Base-by-base conservation (phyloP, 2,329 filamentous ascomycete species). In the Aureobasidium melanogenum region DNA sequence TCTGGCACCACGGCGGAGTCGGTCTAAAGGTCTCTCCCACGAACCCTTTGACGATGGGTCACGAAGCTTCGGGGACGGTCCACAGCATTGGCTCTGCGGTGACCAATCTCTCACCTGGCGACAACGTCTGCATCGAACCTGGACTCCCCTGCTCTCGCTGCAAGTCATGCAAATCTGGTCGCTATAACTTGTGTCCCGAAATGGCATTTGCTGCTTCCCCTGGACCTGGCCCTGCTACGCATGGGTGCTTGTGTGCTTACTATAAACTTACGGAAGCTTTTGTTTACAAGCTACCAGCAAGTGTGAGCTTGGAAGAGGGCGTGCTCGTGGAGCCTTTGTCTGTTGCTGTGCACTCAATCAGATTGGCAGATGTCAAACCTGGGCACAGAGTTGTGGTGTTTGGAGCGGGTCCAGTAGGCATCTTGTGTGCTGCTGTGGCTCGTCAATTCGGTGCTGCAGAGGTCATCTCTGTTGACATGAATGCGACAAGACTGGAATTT, bases 361-460 rank as follows among this genome's bases (percentile, higher is more conserved):
- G 72, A 36, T 76, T 78, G 67, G 77, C 76, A 1, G 64, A 62
- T 17, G 70, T 80, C 47, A 73, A 73, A 67, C 75, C 75, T 0
- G 77, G 78, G 0, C 73, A 77, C 57, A 73, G 67, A 5, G 76
- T 80, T 0, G 76, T 80, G 1, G 76, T 80, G 1, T 80, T 80
- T 61, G 78, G 78, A 6, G 76, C 77, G 4, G 78, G 78, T 0
- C 78, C 78, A 0, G 89, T 97, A 2, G 93, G 93, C 2, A 80
- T 97, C 43, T 80, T 97, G 41, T 96, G 91, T 77, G 89, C 88
- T 46, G 90, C 91, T 7, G 92, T 96, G 2, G 90, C 91, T 12
- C 84, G 82, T 67, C 87, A 89, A 0, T 95, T 89, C 68, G 93
- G 93, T 19, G 93, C 93, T 0, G 82, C 81, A 62, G 93, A 87